Percentiles rank a stretch among this genome's conserved stretches.
Conservation (phyloP, 306 rosid genomes). For the Trifolium repens region DNA sequence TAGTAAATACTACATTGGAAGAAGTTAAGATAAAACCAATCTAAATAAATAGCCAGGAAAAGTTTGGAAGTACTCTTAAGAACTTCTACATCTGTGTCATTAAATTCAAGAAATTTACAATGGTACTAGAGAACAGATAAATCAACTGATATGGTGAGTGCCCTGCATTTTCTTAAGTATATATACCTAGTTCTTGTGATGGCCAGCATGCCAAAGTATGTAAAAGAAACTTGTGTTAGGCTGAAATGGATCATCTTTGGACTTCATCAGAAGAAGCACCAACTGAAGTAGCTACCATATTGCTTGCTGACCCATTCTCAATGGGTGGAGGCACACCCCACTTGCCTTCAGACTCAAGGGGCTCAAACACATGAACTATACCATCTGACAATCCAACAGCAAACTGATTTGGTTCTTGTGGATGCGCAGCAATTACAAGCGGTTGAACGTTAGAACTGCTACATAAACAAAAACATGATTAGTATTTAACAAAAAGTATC, state of each 20-base stretch:
- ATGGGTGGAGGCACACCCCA: constrained; percentile 93
- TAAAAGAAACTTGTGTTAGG: constrained; percentile 75
- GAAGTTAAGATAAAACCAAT: constrained; percentile 41
- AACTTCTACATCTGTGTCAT: constrained; percentile 37
- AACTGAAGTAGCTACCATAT: constrained; percentile 63
- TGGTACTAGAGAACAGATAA: neutral
- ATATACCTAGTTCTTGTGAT: constrained; percentile 46
- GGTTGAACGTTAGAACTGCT: constrained; percentile 77
- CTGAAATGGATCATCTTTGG: constrained; percentile 68
- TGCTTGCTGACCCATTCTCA: constrained; percentile 88
- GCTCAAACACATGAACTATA: constrained; percentile 89
- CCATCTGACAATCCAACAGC: constrained; percentile 94
- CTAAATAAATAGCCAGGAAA: constrained; percentile 32
- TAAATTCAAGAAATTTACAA: constrained; percentile 36
- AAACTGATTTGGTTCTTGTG: constrained; percentile 93
- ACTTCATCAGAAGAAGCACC: constrained; percentile 86
- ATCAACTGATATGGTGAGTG: constrained; percentile 13
- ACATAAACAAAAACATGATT: constrained; percentile 39
- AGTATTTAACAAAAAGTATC: constrained; percentile 9
- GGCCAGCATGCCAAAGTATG: constrained; percentile 51
- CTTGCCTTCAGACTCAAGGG: constrained; percentile 93
- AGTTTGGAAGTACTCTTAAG: constrained; percentile 24
- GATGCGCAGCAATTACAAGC: constrained; percentile 94
- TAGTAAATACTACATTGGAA: constrained; percentile 34
- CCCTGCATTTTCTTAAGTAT: constrained; percentile 38